A percentile compares a stretch with the other conserved stretches of the same genome.
Conservation (phyloP, 331 rosid species). For the Stylosanthes scabra region DNA sequence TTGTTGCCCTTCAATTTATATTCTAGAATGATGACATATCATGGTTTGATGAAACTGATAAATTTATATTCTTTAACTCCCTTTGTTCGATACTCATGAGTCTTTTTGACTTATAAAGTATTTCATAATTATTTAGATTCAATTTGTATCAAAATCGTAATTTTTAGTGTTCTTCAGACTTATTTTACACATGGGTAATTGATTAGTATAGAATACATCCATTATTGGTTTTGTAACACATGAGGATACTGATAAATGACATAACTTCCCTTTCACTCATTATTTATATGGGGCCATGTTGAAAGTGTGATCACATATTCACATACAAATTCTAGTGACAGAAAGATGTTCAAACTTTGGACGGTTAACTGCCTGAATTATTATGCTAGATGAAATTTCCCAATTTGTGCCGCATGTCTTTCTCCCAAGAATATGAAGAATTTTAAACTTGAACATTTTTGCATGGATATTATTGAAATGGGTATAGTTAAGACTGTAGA, state of each 20-base stretch:
- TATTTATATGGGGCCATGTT: background rate
- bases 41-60: background rate
- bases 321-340: constrained; percentile 11
- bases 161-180: too few relatives aligned
- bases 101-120: too few relatives aligned
- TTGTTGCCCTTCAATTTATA: constrained; percentile 8
- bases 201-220: background rate
- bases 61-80: background rate
- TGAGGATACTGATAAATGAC: background rate
- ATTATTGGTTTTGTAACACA: constrained; percentile 3
- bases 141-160: too few relatives aligned
- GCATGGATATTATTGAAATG: background rate
- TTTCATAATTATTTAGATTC: background rate
- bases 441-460: background rate
- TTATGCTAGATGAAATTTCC: constrained; percentile 15
- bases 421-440: background rate
- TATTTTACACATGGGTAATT: background rate
- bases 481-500: background rate
- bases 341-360: background rate
- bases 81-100: too few relatives aligned
- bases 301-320: background rate
- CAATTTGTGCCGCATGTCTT: constrained; percentile 15
- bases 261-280: too few relatives aligned
- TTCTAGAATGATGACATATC: constrained; percentile 23
- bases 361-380: background rate